Evolutionary conservation across 2,329 filamentous ascomycete species (phyloP), one percentile per base, ranked within the genome.

Genomic region (Arthrobotrys megalospora): DNA sequence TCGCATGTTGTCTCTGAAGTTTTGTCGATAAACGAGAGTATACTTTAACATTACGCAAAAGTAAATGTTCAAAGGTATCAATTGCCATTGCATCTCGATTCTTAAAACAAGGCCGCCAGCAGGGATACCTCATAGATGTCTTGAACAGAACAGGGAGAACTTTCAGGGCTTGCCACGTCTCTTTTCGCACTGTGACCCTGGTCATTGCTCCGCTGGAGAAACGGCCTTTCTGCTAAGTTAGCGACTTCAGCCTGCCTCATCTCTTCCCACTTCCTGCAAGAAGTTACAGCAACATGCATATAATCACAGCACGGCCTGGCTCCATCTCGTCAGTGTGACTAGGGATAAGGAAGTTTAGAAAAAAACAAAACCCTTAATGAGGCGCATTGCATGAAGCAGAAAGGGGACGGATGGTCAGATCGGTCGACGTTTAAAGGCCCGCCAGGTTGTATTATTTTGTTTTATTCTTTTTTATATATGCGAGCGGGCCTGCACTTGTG

Each of bases 241-340:
- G 70, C 38, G 64, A 73, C 50, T 68, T 77, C 72, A 70, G 72
- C 72, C 72, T 77, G 65, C 73, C 73, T 77, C 73, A 77, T 77
- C 73, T 70, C 73, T 77, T 77, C 73, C 72, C 73, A 77, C 73
- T 77, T 77, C 73, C 66, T 71, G 73, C 73, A 77, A 76, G 38
- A 70, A 77, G 58, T 58, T 71, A 66, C 71, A 76, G 71, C 72
- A 58, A 64, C 73, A 52, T 77, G 73, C 73, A 77, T 69, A 71
- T 77, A 77, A 77, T 77, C 66, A 77, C 73, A 77, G 72, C 66
- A 77, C 73, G 73, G 73, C 66, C 62, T 71, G 73, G 73, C 52
- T 38, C 66, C 73, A 77, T 77, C 73, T 64, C 65, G 72, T 76
- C 64, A 76, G 73, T 67, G 67, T 63, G 62, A 76, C 72, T 58